A percentile compares a stretch with the other conserved stretches of the same genome.
phyloP scores from a whole-genome alignment of 106 monocot genomes.

The Platanthera zijinensis region DNA sequence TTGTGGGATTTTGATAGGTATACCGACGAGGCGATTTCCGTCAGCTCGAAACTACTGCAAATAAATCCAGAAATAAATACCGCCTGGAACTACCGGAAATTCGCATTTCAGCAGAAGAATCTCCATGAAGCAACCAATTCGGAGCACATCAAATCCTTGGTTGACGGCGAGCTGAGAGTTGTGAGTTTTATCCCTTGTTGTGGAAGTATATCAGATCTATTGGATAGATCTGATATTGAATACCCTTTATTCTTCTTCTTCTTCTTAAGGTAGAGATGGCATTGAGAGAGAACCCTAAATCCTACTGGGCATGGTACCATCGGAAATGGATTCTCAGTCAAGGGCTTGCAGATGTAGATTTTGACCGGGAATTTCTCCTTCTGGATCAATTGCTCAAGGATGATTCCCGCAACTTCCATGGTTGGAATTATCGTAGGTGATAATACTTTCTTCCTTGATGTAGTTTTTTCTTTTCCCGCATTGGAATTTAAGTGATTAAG shows the following conservation, averaged over 20 bases:
- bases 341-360: slow-evolving; percentile 31
- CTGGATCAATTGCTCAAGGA: slow-evolving; percentile 54
- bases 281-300: slow-evolving; percentile 74
- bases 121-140: slow-evolving; percentile 25
- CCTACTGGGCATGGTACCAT: slow-evolving; percentile 67
- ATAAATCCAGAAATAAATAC: slow-evolving; percentile 85
- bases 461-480: slow-evolving; percentile 25
- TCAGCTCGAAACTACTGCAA: slow-evolving; percentile 66
- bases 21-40: slow-evolving; percentile 54
- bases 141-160: slow-evolving; percentile 30
- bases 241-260: no score
- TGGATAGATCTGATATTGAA: slow-evolving; percentile 3
- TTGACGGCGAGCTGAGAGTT: slow-evolving; percentile 69
- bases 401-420: slow-evolving; percentile 91
- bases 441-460: neutral
- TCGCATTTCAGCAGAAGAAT: slow-evolving; percentile 49
- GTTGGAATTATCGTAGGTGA: slow-evolving; percentile 94
- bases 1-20: slow-evolving; percentile 35
- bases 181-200: slow-evolving; percentile 26
- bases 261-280: slow-evolving; percentile 56
- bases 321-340: slow-evolving; percentile 71
- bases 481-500: neutral
- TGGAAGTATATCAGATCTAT: neutral
- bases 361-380: slow-evolving; percentile 58
- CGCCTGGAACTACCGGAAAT: slow-evolving; percentile 89